phyloP scores from a whole-genome alignment of 2,329 filamentous ascomycete genomes.

The Colletotrichum shisoi region DNA sequence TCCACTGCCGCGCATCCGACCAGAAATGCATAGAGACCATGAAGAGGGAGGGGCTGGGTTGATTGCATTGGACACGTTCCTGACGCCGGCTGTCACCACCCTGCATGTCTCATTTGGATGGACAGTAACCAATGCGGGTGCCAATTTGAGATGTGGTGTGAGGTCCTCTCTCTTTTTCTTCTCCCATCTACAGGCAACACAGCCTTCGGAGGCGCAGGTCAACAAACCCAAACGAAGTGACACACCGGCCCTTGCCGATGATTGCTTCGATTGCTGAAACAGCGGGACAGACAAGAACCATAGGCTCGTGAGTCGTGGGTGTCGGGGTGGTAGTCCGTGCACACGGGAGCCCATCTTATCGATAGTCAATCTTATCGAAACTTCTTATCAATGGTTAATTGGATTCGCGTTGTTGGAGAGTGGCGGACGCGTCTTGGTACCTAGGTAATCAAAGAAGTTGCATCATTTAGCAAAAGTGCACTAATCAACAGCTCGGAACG shows the following conservation, averaged over 20 bases:
- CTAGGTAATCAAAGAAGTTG: neutral
- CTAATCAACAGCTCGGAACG: neutral
- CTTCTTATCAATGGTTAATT: conserved; percentile 28
- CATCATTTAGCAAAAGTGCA: neutral
- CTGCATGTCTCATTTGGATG: conserved; percentile 25
- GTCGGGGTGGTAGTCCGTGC: conserved; percentile 10
- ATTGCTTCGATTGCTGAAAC: conserved; percentile 24
- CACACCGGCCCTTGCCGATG: conserved; percentile 15
- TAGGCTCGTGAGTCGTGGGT: neutral
- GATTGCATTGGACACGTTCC: conserved; percentile 23
- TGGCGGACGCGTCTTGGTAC: conserved; percentile 23
- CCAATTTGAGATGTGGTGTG: neutral
- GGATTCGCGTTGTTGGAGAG: conserved; percentile 8
- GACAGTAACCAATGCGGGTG: neutral
- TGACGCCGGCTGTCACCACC: neutral
- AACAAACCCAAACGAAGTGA: neutral
- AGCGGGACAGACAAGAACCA: conserved; percentile 11
- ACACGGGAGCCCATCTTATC: conserved; percentile 20
- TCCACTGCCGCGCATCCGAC: conserved; percentile 8
- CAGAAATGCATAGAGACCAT: conserved; percentile 8
- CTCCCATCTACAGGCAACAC: neutral
- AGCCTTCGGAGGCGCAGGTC: neutral
- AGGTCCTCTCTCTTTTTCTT: neutral
- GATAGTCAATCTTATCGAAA: conserved; percentile 26
- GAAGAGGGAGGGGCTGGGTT: conserved; percentile 7